These are phyloP conservation scores for Dendrostoma leiphaemia DNA, from an alignment of 2,329 filamentous ascomycete genomes.

Conservation along the genomic window DNA sequence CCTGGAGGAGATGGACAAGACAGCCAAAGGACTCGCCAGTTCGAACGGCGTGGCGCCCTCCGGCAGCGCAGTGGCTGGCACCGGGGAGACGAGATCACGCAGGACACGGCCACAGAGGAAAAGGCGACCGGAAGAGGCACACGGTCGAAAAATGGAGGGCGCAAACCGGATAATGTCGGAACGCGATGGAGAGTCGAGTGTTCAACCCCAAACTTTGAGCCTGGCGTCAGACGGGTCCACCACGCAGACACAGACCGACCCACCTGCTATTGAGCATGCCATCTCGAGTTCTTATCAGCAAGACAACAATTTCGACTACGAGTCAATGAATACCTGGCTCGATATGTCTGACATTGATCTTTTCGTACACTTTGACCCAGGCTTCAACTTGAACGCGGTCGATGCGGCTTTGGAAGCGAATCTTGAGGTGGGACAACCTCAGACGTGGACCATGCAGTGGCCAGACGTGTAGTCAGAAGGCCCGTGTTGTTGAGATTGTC, in stretches of 20 bases:
- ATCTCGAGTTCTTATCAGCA: neutral
- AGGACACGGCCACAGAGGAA: too few relatives aligned
- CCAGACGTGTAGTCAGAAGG: too few relatives aligned
- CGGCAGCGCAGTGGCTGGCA: constrained; percentile 19
- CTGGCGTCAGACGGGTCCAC: neutral
- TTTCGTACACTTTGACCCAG: constrained; percentile 54
- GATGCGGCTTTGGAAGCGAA: constrained; percentile 55
- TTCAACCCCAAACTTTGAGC: neutral
- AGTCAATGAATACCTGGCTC: constrained; percentile 18
- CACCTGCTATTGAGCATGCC: neutral
- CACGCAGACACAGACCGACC: neutral
- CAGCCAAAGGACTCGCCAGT: constrained; percentile 39
- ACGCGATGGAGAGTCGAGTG: neutral
- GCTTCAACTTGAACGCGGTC: constrained; percentile 51
- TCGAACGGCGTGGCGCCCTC: constrained; percentile 2
- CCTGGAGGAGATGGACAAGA: constrained; percentile 54
- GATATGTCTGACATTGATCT: constrained; percentile 49
- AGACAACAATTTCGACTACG: constrained; percentile 1
- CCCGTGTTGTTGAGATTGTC: too few relatives aligned
- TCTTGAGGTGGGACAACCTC: constrained; percentile 51
- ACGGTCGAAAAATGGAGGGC: too few relatives aligned
- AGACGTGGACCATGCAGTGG: constrained; percentile 41
- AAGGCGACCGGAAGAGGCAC: too few relatives aligned
- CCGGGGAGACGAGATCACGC: neutral
- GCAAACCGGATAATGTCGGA: too few relatives aligned